Evolutionary conservation across 2,329 filamentous ascomycete species (phyloP).

Genomic region (Fusarium sp.): DNA sequence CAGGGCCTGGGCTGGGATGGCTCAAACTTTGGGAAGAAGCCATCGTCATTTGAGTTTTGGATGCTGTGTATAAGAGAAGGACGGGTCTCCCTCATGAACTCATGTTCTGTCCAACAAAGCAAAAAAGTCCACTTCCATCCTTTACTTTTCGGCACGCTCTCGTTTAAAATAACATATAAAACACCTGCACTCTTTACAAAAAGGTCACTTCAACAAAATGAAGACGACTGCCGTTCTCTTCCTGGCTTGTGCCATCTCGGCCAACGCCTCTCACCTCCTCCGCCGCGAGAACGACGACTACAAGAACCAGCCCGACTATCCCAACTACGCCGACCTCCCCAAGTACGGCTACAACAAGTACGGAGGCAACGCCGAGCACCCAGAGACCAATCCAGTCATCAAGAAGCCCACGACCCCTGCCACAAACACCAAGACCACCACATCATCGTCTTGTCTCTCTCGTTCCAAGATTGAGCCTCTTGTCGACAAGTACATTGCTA

Average conservation of each 20-base stretch:
- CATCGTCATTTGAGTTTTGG: background rate
- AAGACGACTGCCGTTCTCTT: slow-evolving; percentile 26
- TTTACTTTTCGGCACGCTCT: background rate
- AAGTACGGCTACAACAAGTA: slow-evolving; percentile 29
- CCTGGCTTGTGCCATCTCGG: slow-evolving; percentile 28
- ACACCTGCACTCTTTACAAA: background rate
- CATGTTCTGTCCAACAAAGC: background rate
- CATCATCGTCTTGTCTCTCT: slow-evolving; percentile 16
- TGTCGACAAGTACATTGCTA: slow-evolving; percentile 35
- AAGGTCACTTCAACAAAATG: slow-evolving; percentile 16
- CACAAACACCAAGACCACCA: background rate
- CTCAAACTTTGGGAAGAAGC: background rate
- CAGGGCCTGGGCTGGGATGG: background rate
- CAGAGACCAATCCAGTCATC: slow-evolving; percentile 18
- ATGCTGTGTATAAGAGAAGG: background rate
- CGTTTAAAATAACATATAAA: background rate
- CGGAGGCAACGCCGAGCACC: slow-evolving; percentile 32
- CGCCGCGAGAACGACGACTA: slow-evolving; percentile 10
- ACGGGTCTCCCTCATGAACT: background rate
- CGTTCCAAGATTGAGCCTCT: slow-evolving; percentile 22
- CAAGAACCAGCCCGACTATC: background rate
- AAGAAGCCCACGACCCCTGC: background rate
- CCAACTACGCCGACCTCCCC: slow-evolving; percentile 18
- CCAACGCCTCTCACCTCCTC: slow-evolving; percentile 17
- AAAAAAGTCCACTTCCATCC: slow-evolving; percentile 1